Evolutionary conservation across 495 filamentous ascomycete species (phyloP).

Genomic region (Cercophora sp.): DNA sequence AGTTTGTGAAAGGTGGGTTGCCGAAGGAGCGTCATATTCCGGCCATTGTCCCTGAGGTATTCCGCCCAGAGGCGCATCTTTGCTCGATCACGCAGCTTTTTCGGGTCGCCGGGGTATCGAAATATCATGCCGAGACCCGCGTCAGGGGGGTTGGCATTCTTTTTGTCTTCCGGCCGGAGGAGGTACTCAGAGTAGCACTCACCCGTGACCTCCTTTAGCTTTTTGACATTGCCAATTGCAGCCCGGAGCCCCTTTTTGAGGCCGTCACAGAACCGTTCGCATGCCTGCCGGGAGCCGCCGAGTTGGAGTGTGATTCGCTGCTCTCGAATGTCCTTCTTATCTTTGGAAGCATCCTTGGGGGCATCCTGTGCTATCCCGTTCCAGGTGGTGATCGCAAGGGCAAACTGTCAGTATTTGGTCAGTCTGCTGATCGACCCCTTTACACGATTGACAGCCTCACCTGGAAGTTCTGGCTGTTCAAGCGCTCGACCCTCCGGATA

Average conservation of each 20-base stretch:
- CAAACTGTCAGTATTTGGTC: slow-evolving; percentile 53
- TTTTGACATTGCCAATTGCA: slow-evolving; percentile 80
- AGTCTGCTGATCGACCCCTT: not conserved
- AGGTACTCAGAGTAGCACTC: slow-evolving; percentile 95
- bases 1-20: slow-evolving; percentile 98
- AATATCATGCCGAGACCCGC: slow-evolving; percentile 90
- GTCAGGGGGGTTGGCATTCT: slow-evolving; percentile 68
- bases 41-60: slow-evolving; percentile 92
- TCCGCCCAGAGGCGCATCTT: slow-evolving; percentile 98
- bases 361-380: slow-evolving; percentile 64
- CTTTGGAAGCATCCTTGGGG: slow-evolving; percentile 42
- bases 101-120: slow-evolving; percentile 92
- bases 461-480: slow-evolving; percentile 82
- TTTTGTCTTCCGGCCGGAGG: slow-evolving; percentile 56
- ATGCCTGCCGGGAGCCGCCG: slow-evolving; percentile 78
- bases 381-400: slow-evolving; percentile 93
- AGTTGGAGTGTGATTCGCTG: slow-evolving; percentile 88
- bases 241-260: slow-evolving; percentile 83
- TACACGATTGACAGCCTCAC: slow-evolving; percentile 23
- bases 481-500: slow-evolving; percentile 83
- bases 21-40: slow-evolving; percentile 84
- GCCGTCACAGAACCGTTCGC: slow-evolving; percentile 93
- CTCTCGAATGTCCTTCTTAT: slow-evolving; percentile 51
- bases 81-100: slow-evolving; percentile 87
- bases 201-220: slow-evolving; percentile 67